phyloP scores from a whole-genome alignment of 768 basidiomycete genomes.

The Collybia sp. region DNA sequence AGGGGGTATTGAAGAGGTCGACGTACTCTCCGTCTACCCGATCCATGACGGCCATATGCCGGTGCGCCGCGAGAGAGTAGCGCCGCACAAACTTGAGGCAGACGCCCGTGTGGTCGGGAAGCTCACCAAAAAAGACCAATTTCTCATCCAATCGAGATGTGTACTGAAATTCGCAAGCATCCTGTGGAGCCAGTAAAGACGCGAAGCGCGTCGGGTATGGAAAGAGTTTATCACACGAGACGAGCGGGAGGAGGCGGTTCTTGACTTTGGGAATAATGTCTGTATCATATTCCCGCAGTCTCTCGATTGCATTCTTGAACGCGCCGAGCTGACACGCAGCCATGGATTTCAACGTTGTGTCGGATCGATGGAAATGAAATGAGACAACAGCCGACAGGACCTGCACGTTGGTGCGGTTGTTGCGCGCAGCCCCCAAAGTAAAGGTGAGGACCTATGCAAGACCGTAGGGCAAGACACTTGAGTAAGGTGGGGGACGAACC shows the following conservation, averaged over 20 bases:
- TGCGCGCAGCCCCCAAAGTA: slow-evolving; percentile 20
- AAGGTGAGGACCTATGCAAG: slow-evolving; percentile 19
- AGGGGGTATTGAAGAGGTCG: no score
- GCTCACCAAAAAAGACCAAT: background rate
- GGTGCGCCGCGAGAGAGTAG: slow-evolving; percentile 13
- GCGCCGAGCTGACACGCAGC: slow-evolving; percentile 19
- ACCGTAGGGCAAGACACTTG: background rate
- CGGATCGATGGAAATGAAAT: slow-evolving; percentile 15
- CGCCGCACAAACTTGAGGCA: slow-evolving; percentile 6
- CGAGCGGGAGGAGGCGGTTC: background rate
- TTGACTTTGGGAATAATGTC: slow-evolving; percentile 1
- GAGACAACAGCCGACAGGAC: slow-evolving; percentile 18
- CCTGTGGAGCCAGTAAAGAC: background rate
- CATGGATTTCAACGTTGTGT: slow-evolving; percentile 6
- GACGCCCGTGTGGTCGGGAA: background rate
- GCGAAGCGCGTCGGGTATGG: slow-evolving; percentile 2
- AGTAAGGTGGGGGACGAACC: background rate
- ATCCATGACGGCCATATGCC: slow-evolving; percentile 9
- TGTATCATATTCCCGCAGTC: slow-evolving; percentile 19
- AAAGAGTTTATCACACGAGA: background rate
- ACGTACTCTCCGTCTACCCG: slow-evolving; percentile 19
- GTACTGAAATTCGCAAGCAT: background rate
- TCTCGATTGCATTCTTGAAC: slow-evolving; percentile 14
- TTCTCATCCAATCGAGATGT: background rate
- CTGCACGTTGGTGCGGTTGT: slow-evolving; percentile 14